Conservation (phyloP, 768 basidiomycete species). For the Tulasnella calospora region DNA sequence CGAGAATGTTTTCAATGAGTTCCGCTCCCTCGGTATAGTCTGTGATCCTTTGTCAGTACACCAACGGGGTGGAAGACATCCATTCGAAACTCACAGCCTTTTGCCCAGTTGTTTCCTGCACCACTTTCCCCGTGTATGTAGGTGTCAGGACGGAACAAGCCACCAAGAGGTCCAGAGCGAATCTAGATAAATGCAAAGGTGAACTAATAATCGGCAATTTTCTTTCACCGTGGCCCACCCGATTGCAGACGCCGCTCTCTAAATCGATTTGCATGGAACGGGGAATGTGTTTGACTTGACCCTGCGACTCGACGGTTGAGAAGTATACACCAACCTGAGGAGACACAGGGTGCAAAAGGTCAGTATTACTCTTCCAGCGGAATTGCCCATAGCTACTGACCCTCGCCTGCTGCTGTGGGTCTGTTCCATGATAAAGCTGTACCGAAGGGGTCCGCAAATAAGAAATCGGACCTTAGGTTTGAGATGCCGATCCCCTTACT, state of each 20-base stretch:
- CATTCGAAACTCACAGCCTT: slow-evolving; percentile 62
- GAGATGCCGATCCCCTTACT: slow-evolving; percentile 41
- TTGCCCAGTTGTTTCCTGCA: slow-evolving; percentile 94
- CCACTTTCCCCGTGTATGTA: slow-evolving; percentile 59
- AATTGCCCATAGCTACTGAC: slow-evolving; percentile 40
- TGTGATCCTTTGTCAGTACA: slow-evolving; percentile 32
- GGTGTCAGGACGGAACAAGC: slow-evolving; percentile 83
- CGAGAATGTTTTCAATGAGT: slow-evolving; percentile 54
- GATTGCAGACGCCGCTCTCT: slow-evolving; percentile 79
- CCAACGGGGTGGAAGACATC: slow-evolving; percentile 18
- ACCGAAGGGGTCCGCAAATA: slow-evolving; percentile 14
- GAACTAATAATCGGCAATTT: not conserved
- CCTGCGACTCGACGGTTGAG: slow-evolving; percentile 50
- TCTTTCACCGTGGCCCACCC: slow-evolving; percentile 43
- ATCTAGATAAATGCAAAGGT: slow-evolving; percentile 41
- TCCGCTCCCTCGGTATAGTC: slow-evolving; percentile 95
- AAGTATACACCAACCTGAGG: slow-evolving; percentile 76
- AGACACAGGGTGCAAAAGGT: slow-evolving; percentile 14
- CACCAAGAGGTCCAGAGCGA: slow-evolving; percentile 62
- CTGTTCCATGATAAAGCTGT: slow-evolving; percentile 65
- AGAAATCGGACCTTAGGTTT: slow-evolving; percentile 19
- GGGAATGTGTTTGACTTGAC: slow-evolving; percentile 72
- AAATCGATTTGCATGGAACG: slow-evolving; percentile 87
- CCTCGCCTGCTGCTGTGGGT: slow-evolving; percentile 67
- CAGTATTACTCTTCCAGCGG: not conserved